Evolutionary conservation across 148 eudicot species (phyloP).

Genomic region (Gaultheria prostrata): DNA sequence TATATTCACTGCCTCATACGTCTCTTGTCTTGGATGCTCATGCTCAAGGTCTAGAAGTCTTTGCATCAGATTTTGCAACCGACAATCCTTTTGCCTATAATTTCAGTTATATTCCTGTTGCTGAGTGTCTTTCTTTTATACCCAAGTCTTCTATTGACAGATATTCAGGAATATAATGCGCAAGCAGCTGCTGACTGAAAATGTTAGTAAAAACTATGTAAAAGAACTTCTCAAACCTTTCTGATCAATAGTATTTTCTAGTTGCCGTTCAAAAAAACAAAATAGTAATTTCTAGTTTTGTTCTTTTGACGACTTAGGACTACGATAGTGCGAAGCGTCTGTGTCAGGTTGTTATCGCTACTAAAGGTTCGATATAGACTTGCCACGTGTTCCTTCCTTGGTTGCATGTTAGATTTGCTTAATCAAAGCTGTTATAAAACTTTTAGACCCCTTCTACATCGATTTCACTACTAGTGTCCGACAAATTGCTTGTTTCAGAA

Average conservation of each 20-base stretch:
- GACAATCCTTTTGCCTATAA: slow-evolving; percentile 74
- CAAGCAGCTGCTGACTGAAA: background rate
- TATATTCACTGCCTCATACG: slow-evolving; percentile 60
- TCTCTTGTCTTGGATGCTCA: slow-evolving; percentile 87
- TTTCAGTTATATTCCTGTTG: slow-evolving; percentile 75
- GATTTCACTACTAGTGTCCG: background rate
- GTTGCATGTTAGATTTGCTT: background rate
- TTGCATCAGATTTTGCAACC: slow-evolving; percentile 75
- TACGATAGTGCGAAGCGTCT: background rate
- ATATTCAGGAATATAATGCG: background rate
- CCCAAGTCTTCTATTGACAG: no score
- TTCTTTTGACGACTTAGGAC: background rate
- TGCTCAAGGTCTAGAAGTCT: slow-evolving; percentile 60
- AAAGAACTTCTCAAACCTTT: background rate
- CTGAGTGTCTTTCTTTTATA: slow-evolving; percentile 56
- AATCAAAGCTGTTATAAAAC: background rate
- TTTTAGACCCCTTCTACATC: background rate
- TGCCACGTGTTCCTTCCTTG: background rate
- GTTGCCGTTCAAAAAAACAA: no score
- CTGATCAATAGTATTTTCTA: no score
- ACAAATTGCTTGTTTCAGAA: background rate
- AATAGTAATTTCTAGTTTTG: background rate
- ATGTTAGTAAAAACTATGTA: background rate
- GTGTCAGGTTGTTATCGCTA: background rate
- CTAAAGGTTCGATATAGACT: background rate